A percentile compares a stretch with the other conserved stretches of the same genome.
phyloP scores from a whole-genome alignment of 768 basidiomycete species.

The Royoungia palumana region DNA sequence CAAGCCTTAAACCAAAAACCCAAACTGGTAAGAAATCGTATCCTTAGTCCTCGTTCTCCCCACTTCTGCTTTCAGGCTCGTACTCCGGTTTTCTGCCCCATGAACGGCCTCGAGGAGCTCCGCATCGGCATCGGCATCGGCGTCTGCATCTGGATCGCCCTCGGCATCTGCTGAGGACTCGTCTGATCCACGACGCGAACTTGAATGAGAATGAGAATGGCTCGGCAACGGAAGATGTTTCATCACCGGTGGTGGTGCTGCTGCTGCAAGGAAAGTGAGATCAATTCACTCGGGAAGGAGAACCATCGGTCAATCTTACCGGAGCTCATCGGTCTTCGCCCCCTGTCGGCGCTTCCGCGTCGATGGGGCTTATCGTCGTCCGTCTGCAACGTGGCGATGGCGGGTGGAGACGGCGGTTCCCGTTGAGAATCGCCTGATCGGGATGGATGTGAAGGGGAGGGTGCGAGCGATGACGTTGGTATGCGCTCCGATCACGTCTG shows the following conservation, averaged over 20 bases:
- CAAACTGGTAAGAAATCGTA: neutral
- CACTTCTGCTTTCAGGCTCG: slow-evolving; percentile 29
- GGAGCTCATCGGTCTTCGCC: slow-evolving; percentile 29
- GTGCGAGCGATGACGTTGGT: slow-evolving; percentile 26
- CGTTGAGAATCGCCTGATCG: slow-evolving; percentile 18
- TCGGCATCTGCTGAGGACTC: slow-evolving; percentile 30
- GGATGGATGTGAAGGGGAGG: slow-evolving; percentile 12
- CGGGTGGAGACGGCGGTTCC: slow-evolving; percentile 32
- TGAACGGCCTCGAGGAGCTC: slow-evolving; percentile 52
- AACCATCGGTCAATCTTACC: slow-evolving; percentile 15
- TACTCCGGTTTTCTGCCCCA: slow-evolving; percentile 45
- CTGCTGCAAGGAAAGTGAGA: slow-evolving; percentile 13
- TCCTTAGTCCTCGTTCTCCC: slow-evolving; percentile 22
- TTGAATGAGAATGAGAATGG: slow-evolving; percentile 22
- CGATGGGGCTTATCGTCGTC: slow-evolving; percentile 25
- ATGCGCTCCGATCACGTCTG: slow-evolving; percentile 26
- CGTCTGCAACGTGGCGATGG: slow-evolving; percentile 30
- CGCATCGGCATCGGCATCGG: slow-evolving; percentile 38
- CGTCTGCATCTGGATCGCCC: slow-evolving; percentile 38
- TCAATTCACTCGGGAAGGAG: neutral
- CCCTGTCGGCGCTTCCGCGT: slow-evolving; percentile 20
- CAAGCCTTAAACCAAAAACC: slow-evolving; percentile 3
- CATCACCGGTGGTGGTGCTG: slow-evolving; percentile 10
- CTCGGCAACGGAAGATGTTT: slow-evolving; percentile 27
- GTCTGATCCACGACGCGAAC: slow-evolving; percentile 26